A percentile compares a stretch with the other conserved stretches of the same genome.
Evolutionary conservation across 495 filamentous ascomycete genomes (phyloP).

Genomic region (Mycothermus thermophilus): DNA sequence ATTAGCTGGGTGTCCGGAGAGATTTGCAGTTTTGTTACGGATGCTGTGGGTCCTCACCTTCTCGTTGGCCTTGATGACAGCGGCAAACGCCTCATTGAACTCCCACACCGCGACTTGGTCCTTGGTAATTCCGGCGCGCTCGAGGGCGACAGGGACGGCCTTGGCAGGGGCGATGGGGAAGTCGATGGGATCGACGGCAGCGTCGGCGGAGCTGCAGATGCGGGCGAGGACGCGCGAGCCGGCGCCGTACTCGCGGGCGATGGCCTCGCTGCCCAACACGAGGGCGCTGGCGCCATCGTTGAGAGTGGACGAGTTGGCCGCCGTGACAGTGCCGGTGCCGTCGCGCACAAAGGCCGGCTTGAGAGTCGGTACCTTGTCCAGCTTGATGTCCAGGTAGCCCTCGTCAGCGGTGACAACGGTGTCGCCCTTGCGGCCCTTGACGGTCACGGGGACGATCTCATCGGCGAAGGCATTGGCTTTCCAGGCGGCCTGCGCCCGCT

Average conservation of each 20-base stretch:
- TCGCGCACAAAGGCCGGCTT: constrained; percentile 84
- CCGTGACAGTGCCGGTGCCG: constrained; percentile 80
- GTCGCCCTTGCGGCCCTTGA: constrained; percentile 73
- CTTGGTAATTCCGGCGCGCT: constrained; percentile 74
- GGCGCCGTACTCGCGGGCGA: constrained; percentile 61
- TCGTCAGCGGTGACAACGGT: constrained; percentile 69
- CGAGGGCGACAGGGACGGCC: constrained; percentile 80
- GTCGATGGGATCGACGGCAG: constrained; percentile 84
- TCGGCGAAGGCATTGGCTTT: constrained; percentile 61
- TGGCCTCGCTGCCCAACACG: constrained; percentile 61
- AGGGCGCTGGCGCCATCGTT: constrained; percentile 92
- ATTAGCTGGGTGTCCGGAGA: constrained; percentile 9
- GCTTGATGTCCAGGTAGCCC: constrained; percentile 69
- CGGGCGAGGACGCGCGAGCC: constrained; percentile 65
- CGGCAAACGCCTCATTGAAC: constrained; percentile 96
- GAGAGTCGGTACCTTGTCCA: constrained; percentile 69
- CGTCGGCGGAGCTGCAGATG: constrained; percentile 78
- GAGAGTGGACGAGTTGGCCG: constrained; percentile 82
- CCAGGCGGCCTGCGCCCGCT: constrained; percentile 86
- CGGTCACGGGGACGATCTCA: constrained; percentile 74
- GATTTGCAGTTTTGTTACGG: neutral
- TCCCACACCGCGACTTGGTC: constrained; percentile 90
- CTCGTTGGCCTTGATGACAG: constrained; percentile 88
- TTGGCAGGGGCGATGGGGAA: constrained; percentile 89
- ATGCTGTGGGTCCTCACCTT: constrained; percentile 41